These are phyloP conservation scores for Trametes cingulata DNA, from an alignment of 768 basidiomycete genomes.

Conservation along the genomic window DNA sequence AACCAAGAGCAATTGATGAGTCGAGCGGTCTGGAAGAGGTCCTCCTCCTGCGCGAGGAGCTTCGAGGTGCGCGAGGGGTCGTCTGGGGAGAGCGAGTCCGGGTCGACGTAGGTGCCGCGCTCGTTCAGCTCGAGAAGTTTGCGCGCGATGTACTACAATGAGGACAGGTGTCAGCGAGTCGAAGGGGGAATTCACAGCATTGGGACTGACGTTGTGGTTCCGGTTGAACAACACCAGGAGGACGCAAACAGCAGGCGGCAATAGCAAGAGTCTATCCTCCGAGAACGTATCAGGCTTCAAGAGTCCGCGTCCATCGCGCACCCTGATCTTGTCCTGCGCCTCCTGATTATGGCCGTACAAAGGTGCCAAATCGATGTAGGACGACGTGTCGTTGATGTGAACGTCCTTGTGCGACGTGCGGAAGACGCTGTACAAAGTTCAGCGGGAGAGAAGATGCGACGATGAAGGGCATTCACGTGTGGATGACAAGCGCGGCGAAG, in stretches of 20 bases:
- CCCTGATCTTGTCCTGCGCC: conserved; percentile 56
- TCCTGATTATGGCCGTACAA: conserved; percentile 76
- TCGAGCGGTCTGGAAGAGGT: conserved; percentile 82
- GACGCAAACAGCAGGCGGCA: conserved; percentile 76
- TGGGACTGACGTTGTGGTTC: conserved; percentile 78
- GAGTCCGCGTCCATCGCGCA: conserved; percentile 63
- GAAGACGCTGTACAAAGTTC: conserved; percentile 59
- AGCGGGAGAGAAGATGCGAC: neutral
- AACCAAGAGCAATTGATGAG: conserved; percentile 84
- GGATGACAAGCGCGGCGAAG: conserved; percentile 82
- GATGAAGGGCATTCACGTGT: conserved; percentile 45
- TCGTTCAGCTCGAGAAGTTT: conserved; percentile 84
- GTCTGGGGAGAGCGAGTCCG: conserved; percentile 41
- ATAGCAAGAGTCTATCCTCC: conserved; percentile 73
- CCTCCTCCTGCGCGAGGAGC: conserved; percentile 39
- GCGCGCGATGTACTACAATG: conserved; percentile 75
- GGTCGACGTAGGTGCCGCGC: conserved; percentile 60
- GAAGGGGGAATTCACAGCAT: no score
- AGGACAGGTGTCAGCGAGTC: neutral
- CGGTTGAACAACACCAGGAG: conserved; percentile 85
- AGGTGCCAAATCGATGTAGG: conserved; percentile 83
- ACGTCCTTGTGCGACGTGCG: conserved; percentile 69
- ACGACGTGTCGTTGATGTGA: conserved; percentile 80
- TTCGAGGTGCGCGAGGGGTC: conserved; percentile 33
- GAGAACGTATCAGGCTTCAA: conserved; percentile 74